Base-by-base conservation (phyloP, 2,329 filamentous ascomycete species). In the Polytolypa hystricis region DNA sequence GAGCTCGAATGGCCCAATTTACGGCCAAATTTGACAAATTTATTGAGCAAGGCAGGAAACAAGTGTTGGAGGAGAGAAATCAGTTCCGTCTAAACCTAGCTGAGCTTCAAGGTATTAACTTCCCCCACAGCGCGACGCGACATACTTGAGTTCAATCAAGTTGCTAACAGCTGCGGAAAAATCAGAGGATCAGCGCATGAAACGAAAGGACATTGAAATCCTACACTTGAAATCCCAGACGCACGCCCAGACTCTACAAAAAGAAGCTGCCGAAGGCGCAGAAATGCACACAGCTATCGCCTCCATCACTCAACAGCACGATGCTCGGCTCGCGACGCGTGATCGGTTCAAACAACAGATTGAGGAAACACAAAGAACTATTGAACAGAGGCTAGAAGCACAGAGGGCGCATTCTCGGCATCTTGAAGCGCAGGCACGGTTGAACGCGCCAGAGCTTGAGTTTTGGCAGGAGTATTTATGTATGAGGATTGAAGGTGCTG, bases 401-500 rank as follows among this genome's bases (percentile, higher is more conserved):
- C 66, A 69, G 45, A 60, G 59, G 35, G 53, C 54, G 9, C 64
- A 69, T 55, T 77, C 82, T 32, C 72, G 75, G 43, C 78, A 84
- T 48, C 69, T 93, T 25, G 84, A 93, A 50, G 74, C 80, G 2
- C 89, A 96, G 63, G 76, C 82, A 37, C 76, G 85, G 21, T 83
- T 89, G 61, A 96, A 98, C 60, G 74, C 84, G 29, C 91, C 91
- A 0, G 91, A 98, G 65, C 71, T 98, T 30, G 83, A 87, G 48
- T 96, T 96, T 56, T 98, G 91, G 91, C 83, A 93, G 57, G 81
- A 81, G 37, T 91, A 89, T 55, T 67, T 98, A 41, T 87, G 89
- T 40, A 60, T 96, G 55, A 71, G 81, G 42, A 93, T 98, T 53
- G 89, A 96, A 55, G 89, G 89, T 2, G 83, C 84, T 0, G 87